Percentiles rank a stretch among this genome's conserved stretches.
Conservation (phyloP, 441 rosid genomes). For the Pelargonium cotyledonis region DNA sequence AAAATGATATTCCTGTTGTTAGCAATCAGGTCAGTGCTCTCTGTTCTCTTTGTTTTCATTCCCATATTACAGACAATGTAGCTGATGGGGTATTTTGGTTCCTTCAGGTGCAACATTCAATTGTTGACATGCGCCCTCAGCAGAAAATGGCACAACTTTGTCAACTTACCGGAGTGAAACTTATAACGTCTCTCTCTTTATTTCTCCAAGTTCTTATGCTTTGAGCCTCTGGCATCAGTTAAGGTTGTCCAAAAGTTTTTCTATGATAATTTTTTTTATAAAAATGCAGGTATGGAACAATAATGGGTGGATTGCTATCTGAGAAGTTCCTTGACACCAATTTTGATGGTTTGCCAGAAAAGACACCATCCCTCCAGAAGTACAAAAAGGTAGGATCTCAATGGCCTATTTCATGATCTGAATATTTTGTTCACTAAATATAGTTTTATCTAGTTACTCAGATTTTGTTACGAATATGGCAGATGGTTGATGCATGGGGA, state of each 20-base stretch:
- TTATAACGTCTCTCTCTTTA: conserved; percentile 63
- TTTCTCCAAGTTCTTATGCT: conserved; percentile 6
- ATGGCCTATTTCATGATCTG: neutral
- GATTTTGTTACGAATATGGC: conserved; percentile 17
- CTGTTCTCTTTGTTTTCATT: neutral
- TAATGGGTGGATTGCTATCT: conserved; percentile 91
- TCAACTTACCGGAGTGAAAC: conserved; percentile 78
- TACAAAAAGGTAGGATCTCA: conserved; percentile 62
- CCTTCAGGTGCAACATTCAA: conserved; percentile 84
- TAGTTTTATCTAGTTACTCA: conserved; percentile 1
- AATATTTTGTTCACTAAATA: neutral
- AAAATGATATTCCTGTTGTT: conserved; percentile 80
- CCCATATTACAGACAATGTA: neutral
- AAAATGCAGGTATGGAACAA: conserved; percentile 72
- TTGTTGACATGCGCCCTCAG: conserved; percentile 93
- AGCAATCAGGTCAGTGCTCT: conserved; percentile 70
- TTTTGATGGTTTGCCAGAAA: conserved; percentile 67
- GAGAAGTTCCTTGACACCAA: conserved; percentile 90
- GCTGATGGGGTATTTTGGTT: conserved; percentile 17
- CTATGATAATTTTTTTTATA: conserved; percentile 9
- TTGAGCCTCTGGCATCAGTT: conserved; percentile 4
- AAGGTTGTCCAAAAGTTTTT: conserved; percentile 15
- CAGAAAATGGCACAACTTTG: conserved; percentile 94
- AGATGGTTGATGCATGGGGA: conserved; percentile 99
- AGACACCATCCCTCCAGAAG: conserved; percentile 83